Percentiles rank a stretch among this genome's conserved stretches.
phyloP scores from a whole-genome alignment of 2,329 filamentous ascomycete genomes.

The Xylaria sp. region DNA sequence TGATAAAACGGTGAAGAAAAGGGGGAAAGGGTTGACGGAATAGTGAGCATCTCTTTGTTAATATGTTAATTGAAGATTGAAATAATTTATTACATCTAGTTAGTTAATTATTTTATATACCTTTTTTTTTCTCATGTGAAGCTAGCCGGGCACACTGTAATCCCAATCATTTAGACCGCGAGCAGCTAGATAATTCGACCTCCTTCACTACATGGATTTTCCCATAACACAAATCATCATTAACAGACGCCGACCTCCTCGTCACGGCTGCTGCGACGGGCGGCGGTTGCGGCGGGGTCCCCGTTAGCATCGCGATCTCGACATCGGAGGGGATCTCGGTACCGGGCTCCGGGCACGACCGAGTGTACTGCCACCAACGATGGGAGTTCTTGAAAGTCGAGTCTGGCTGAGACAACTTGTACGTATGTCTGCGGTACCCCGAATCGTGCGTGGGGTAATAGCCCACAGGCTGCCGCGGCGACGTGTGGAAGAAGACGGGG shows the following conservation, averaged over 20 bases:
- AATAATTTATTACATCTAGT: too few species aligned
- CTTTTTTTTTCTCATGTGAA: too few species aligned
- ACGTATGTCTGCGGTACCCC: constrained; percentile 10
- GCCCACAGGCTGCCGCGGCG: not conserved
- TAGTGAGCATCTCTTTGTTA: too few species aligned
- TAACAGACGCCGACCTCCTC: constrained; percentile 21
- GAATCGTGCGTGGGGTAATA: constrained; percentile 26
- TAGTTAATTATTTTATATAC: too few species aligned
- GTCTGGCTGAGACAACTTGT: constrained; percentile 13
- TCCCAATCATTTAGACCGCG: constrained; percentile 9
- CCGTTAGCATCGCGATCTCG: constrained; percentile 30
- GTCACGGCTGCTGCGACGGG: constrained; percentile 26
- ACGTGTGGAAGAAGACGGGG: constrained; percentile 13
- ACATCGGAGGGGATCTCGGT: constrained; percentile 21
- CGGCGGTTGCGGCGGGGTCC: constrained; percentile 26
- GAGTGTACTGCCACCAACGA: constrained; percentile 13
- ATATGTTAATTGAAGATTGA: too few species aligned
- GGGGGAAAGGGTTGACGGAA: too few species aligned
- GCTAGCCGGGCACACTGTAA: too few species aligned
- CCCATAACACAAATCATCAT: constrained; percentile 25
- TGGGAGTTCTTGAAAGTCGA: not conserved
- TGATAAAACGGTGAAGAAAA: too few species aligned
- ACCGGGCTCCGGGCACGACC: constrained; percentile 11
- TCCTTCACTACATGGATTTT: constrained; percentile 35
- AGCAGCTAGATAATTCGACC: constrained; percentile 25